Percentiles rank a stretch among this genome's conserved stretches.
These are phyloP conservation scores for Penstemon eatonii DNA, from an alignment of 257 asterid genomes.

Conservation along the genomic window DNA sequence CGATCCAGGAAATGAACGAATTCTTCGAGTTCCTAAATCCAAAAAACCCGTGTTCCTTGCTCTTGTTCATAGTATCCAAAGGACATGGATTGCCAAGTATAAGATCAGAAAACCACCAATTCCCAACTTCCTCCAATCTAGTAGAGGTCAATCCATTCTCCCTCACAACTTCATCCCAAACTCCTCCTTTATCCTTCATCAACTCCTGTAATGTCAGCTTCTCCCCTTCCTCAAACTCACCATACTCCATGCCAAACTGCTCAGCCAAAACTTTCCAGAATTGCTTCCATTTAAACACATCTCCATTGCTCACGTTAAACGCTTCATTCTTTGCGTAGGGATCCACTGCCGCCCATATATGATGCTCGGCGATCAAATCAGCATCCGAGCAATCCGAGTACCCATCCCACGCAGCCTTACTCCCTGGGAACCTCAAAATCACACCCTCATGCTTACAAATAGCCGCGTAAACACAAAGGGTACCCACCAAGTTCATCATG, in stretches of 20 bases:
- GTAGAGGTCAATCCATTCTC: slow-evolving; percentile 58
- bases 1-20: slow-evolving; percentile 78
- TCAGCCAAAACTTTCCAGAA: slow-evolving; percentile 86
- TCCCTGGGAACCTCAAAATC: slow-evolving; percentile 74
- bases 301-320: slow-evolving; percentile 88
- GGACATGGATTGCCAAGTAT: slow-evolving; percentile 20
- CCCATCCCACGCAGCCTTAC: slow-evolving; percentile 70
- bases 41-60: slow-evolving; percentile 91
- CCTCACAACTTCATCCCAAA: slow-evolving; percentile 84
- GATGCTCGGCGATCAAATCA: slow-evolving; percentile 89
- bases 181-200: slow-evolving; percentile 78
- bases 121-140: slow-evolving; percentile 71
- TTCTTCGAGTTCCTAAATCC: slow-evolving; percentile 88
- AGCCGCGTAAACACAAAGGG: slow-evolving; percentile 82
- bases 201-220: slow-evolving; percentile 45
- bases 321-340: slow-evolving; percentile 90
- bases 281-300: slow-evolving; percentile 91
- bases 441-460: slow-evolving; percentile 79
- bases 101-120: slow-evolving; percentile 78
- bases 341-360: slow-evolving; percentile 94
- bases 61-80: slow-evolving; percentile 88
- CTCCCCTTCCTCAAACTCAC: slow-evolving; percentile 60
- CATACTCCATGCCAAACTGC: slow-evolving; percentile 70
- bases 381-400: slow-evolving; percentile 83
- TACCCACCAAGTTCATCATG: slow-evolving; percentile 78